These are phyloP conservation scores for Penicillium sp. DNA, from an alignment of 2,329 filamentous ascomycete species.

Conservation along the genomic window DNA sequence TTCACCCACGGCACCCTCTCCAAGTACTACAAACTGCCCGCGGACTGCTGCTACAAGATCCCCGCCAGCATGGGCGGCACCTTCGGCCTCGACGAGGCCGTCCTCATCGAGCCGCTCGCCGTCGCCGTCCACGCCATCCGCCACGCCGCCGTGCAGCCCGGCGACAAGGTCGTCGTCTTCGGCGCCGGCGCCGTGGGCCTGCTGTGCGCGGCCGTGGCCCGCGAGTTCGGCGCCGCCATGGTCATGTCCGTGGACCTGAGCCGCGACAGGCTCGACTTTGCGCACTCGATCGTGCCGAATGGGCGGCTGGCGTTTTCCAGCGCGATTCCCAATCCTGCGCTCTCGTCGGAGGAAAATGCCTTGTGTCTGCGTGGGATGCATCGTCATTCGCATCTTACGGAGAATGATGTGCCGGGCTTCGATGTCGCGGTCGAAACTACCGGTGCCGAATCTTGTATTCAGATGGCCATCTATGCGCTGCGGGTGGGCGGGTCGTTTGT, in stretches of 20 bases:
- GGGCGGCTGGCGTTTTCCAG: conserved; percentile 11
- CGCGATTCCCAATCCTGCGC: conserved; percentile 8
- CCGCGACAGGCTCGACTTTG: conserved; percentile 59
- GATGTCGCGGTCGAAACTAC: conserved; percentile 46
- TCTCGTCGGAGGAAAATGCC: conserved; percentile 26
- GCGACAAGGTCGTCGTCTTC: conserved; percentile 53
- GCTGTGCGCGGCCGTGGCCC: conserved; percentile 61
- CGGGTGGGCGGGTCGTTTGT: conserved; percentile 31
- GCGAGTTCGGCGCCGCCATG: conserved; percentile 57
- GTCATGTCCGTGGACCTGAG: conserved; percentile 63
- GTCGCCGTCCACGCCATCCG: conserved; percentile 49
- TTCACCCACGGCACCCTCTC: conserved; percentile 41
- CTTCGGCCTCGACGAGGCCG: conserved; percentile 25
- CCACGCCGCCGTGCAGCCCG: conserved; percentile 39
- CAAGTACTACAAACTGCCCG: conserved; percentile 41
- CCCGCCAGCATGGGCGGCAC: conserved; percentile 13
- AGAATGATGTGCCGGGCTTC: conserved; percentile 39
- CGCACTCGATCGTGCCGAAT: conserved; percentile 14
- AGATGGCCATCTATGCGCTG: conserved; percentile 44
- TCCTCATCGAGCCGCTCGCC: conserved; percentile 49
- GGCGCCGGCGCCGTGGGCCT: conserved; percentile 64
- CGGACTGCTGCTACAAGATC: conserved; percentile 43
- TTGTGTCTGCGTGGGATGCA: conserved; percentile 31
- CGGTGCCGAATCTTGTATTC: conserved; percentile 45
- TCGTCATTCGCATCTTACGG: conserved; percentile 8